Conservation (phyloP, 2,329 filamentous ascomycete species). For the Colletotrichum spaethianum region DNA sequence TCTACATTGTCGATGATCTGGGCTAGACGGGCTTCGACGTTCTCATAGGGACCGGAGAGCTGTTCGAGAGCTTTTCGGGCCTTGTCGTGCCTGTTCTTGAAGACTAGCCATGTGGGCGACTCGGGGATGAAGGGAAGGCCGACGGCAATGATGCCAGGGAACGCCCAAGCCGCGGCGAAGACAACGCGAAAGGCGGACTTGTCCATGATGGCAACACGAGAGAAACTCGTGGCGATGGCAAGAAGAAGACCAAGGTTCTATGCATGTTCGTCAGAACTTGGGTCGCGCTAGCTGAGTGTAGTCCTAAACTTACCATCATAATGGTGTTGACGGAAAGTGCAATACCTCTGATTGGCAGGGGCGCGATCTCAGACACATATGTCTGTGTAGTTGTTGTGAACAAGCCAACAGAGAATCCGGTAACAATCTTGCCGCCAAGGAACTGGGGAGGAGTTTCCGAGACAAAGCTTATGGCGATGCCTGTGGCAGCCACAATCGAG, state of each 20-base stretch:
- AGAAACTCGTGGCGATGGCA: constrained; percentile 55
- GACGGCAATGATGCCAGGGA: constrained; percentile 44
- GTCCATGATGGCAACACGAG: constrained; percentile 50
- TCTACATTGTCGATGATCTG: constrained; percentile 57
- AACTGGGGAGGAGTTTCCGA: constrained; percentile 38
- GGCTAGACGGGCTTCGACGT: constrained; percentile 53
- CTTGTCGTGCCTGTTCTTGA: constrained; percentile 49
- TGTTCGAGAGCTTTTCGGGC: constrained; percentile 49
- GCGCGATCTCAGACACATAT: constrained; percentile 55
- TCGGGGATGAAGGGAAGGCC: constrained; percentile 52
- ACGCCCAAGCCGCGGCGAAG: constrained; percentile 52
- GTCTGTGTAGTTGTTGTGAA: constrained; percentile 43
- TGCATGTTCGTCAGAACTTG: background rate
- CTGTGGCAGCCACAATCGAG: constrained; percentile 32
- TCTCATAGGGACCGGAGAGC: constrained; percentile 46
- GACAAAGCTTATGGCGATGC: constrained; percentile 43
- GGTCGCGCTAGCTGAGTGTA: constrained; percentile 23
- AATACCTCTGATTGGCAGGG: constrained; percentile 53
- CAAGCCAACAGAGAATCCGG: constrained; percentile 42
- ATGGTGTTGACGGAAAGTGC: constrained; percentile 57
- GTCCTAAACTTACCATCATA: constrained; percentile 50
- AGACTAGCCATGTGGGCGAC: constrained; percentile 56
- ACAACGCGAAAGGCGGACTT: constrained; percentile 47
- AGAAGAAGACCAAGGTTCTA: constrained; percentile 42
- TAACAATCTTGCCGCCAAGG: constrained; percentile 44